phyloP scores from a whole-genome alignment of 805 yeast species.

The Wickerhamiella siamensis region DNA sequence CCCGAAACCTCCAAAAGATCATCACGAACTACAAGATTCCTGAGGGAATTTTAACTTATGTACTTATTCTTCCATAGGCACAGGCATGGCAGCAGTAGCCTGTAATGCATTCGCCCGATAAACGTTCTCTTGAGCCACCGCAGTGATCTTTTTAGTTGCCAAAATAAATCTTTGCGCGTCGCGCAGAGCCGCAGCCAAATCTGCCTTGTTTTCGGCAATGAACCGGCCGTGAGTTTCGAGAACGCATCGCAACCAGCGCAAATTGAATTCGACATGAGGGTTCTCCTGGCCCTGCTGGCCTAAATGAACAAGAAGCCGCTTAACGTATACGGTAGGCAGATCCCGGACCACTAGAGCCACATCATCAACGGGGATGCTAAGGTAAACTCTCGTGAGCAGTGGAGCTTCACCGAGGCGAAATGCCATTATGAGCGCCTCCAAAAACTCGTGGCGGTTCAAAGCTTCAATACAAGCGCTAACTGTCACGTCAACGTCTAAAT shows the following conservation, averaged over 20 bases:
- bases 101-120: conserved; percentile 7
- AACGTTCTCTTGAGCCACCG: conserved; percentile 15
- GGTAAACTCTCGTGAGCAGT: conserved; percentile 60
- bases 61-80: neutral
- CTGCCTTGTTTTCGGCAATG: conserved; percentile 46
- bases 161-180: conserved; percentile 50
- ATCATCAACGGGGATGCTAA: conserved; percentile 55
- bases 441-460: conserved; percentile 44
- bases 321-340: conserved; percentile 64
- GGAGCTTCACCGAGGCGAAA: conserved; percentile 77
- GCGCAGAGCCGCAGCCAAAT: conserved; percentile 50
- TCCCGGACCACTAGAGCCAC: conserved; percentile 51
- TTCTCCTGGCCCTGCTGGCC: conserved; percentile 53
- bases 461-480: conserved; percentile 58
- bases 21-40: neutral
- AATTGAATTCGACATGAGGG: conserved; percentile 70
- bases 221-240: conserved; percentile 64
- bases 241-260: conserved; percentile 64
- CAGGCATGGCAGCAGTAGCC: neutral
- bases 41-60: no score
- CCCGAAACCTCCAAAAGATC: neutral
- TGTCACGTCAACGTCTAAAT: conserved; percentile 82
- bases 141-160: conserved; percentile 18
- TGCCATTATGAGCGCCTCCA: conserved; percentile 79
- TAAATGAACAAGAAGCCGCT: conserved; percentile 51